A percentile compares a stretch with the other conserved stretches of the same genome.
phyloP scores from a whole-genome alignment of 768 basidiomycete species.

The Lactarius psammicola region DNA sequence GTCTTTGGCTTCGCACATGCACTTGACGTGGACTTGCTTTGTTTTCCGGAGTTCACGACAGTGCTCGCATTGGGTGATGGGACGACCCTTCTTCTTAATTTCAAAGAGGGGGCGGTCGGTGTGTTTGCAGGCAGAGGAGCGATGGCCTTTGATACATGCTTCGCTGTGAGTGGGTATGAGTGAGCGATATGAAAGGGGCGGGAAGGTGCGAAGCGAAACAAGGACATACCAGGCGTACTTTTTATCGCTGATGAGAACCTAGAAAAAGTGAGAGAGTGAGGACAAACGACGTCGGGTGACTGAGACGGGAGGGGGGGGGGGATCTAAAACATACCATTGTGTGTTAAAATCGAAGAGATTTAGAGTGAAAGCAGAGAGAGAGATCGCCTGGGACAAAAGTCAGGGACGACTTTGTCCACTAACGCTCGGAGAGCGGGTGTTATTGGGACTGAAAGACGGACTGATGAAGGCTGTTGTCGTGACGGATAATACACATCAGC shows the following conservation, averaged over 20 bases:
- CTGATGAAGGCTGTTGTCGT: conserved; percentile 22
- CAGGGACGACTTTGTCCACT: conserved; percentile 28
- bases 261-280: not conserved
- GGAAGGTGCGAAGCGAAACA: not conserved
- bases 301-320: not conserved
- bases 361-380: conserved; percentile 7
- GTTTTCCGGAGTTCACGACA: conserved; percentile 82
- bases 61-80: conserved; percentile 83
- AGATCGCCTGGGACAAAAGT: conserved; percentile 27
- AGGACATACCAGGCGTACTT: conserved; percentile 67
- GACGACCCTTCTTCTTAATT: conserved; percentile 90
- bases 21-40: conserved; percentile 79
- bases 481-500: conserved; percentile 29
- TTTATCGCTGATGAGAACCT: conserved; percentile 76
- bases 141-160: conserved; percentile 93
- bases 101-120: conserved; percentile 88
- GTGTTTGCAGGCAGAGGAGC: conserved; percentile 86
- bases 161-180: conserved; percentile 49
- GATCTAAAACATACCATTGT: conserved; percentile 16
- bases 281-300: not conserved
- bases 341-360: not conserved
- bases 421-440: conserved; percentile 31
- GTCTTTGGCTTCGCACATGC: conserved; percentile 52
- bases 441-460: conserved; percentile 30
- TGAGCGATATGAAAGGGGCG: conserved; percentile 1